Conservation (phyloP, 768 basidiomycete species). For the Lactarius sanguifluus region DNA sequence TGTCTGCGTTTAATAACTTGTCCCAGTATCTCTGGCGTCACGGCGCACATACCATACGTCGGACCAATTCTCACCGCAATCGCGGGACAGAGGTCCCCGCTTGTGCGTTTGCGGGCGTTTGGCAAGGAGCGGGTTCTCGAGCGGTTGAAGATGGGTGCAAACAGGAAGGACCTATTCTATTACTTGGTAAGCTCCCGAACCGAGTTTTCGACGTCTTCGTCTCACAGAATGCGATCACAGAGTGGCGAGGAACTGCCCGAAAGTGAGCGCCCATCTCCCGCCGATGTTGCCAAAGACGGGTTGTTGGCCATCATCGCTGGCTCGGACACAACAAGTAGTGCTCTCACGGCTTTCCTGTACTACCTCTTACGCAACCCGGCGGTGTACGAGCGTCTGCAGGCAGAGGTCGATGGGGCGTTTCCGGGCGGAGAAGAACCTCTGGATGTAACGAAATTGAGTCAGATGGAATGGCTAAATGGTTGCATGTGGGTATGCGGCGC, state of each 20-base stretch:
- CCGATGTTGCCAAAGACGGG: neutral
- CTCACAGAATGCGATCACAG: neutral
- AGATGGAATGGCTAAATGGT: conserved; percentile 12
- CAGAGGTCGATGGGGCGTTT: neutral
- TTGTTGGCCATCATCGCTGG: neutral
- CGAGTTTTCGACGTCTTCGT: neutral
- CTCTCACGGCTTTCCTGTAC: neutral
- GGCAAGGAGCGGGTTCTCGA: neutral
- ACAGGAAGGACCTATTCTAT: conserved; percentile 40
- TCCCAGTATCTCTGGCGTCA: neutral
- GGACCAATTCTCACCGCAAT: neutral
- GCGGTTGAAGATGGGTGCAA: conserved; percentile 4
- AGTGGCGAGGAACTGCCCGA: conserved; percentile 4
- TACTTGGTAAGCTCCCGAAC: conserved; percentile 36
- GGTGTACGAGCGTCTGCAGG: neutral
- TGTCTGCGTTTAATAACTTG: neutral
- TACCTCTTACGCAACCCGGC: neutral
- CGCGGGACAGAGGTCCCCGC: too few species aligned
- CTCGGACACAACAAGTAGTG: neutral
- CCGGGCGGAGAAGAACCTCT: conserved; percentile 9
- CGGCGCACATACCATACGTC: neutral
- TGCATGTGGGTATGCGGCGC: conserved; percentile 9
- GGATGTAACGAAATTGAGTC: neutral
- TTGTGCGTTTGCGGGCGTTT: neutral
- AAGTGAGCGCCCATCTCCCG: neutral